A percentile compares a stretch with the other conserved stretches of the same genome.
Evolutionary conservation across 345 rosid genomes (phyloP).

Genomic region (Durio zibethinus): DNA sequence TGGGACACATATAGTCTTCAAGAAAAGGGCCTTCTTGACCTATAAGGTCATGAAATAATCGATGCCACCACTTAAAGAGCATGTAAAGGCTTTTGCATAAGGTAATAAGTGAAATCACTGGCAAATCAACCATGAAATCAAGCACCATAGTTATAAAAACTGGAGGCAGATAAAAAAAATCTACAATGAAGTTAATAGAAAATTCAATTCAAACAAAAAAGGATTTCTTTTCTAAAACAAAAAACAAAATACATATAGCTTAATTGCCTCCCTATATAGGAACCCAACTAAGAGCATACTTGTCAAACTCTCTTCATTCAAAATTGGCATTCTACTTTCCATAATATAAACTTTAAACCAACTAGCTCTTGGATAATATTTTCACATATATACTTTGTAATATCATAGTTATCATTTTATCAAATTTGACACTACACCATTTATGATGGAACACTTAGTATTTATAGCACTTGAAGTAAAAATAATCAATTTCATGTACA

Average conservation of each 20-base stretch:
- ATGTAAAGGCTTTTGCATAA: constrained; percentile 81
- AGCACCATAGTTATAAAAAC: constrained; percentile 58
- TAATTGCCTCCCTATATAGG: neutral
- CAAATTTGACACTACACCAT: neutral
- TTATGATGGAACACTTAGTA: neutral
- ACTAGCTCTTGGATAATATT: too few species aligned
- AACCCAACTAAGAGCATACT: neutral
- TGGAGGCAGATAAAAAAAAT: constrained; percentile 62
- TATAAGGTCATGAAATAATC: constrained; percentile 78
- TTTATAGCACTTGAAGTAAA: neutral
- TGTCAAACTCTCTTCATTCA: neutral
- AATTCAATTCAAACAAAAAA: neutral
- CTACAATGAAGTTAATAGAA: constrained; percentile 38
- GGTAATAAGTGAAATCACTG: constrained; percentile 65
- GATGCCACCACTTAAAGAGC: constrained; percentile 95
- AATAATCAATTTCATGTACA: neutral
- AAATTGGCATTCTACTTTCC: neutral
- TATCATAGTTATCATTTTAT: neutral
- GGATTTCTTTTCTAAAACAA: neutral
- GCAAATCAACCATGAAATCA: constrained; percentile 67
- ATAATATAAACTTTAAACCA: too few species aligned
- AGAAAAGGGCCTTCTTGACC: constrained; percentile 98
- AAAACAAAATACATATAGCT: neutral
- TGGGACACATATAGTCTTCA: constrained; percentile 97
- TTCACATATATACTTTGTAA: too few species aligned